Evolutionary conservation across 441 rosid species (phyloP).

Genomic region (Lepidium campestre): DNA sequence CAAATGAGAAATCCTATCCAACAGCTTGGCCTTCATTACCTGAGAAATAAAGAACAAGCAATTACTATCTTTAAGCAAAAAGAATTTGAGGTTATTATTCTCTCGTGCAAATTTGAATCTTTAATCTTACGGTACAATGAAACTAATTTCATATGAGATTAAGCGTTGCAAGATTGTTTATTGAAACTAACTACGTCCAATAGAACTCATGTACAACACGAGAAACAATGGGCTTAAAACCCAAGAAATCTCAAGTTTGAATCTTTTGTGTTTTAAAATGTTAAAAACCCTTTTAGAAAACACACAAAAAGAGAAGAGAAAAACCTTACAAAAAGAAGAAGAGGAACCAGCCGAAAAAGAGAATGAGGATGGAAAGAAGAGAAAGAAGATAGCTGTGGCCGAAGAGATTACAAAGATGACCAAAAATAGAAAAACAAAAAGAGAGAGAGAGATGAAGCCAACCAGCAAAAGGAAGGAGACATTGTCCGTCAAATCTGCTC

Average conservation of each 20-base stretch:
- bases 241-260: background rate
- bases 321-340: slow-evolving; percentile 6
- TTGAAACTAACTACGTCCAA: background rate
- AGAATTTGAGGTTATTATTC: background rate
- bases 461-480: slow-evolving; percentile 29
- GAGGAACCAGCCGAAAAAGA: background rate
- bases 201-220: background rate
- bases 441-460: background rate
- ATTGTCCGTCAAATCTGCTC: slow-evolving; percentile 39
- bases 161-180: background rate
- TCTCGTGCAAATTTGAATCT: background rate
- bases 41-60: background rate
- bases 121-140: background rate
- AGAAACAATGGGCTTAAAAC: background rate
- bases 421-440: background rate
- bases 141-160: background rate
- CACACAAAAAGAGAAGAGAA: background rate
- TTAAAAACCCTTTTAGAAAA: background rate
- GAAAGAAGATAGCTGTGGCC: background rate
- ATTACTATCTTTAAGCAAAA: slow-evolving; percentile 11
- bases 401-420: slow-evolving; percentile 11
- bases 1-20: slow-evolving; percentile 3
- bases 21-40: slow-evolving; percentile 4
- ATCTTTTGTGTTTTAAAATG: background rate
- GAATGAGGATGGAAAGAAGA: slow-evolving; percentile 5